Evolutionary conservation across 2,329 filamentous ascomycete species (phyloP), one percentile per base, ranked within the genome.

Genomic region (Penicillium sp.): DNA sequence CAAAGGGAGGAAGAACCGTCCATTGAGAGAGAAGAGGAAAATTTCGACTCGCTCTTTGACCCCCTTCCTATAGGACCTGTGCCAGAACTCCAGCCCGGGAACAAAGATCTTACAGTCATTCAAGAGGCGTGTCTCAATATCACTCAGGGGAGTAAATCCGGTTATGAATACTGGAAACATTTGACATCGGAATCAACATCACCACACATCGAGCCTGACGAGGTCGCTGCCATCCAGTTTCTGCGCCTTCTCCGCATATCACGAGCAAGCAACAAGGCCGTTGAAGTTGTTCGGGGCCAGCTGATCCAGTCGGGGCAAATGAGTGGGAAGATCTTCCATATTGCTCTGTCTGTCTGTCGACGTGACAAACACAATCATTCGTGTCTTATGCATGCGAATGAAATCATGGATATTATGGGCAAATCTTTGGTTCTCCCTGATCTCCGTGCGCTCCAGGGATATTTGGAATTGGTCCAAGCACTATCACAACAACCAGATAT

Each of bases 301-400:
- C 72, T 74, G 64, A 55, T 88, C 67, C 84, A 83, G 2, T 66
- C 68, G 22, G 67, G 75, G 7, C 64, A 78, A 59, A 69, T 83
- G 39, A 74, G 70, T 55, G 65, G 69, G 33, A 83, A 82, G 56
- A 86, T 85, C 10, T 90, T 92, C 76, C 84, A 85, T 52, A 83
- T 91, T 47, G 91, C 89, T 53, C 86, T 97, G 79, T 82, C 83
- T 61, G 82, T 86, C 5, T 96, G 92, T 72, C 77, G 85, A 24
- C 84, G 88, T 55, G 91, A 97, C 78, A 88, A 87, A 68, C 86
- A 87, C 54, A 96, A 96, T 71, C 79, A 73, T n/a, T 83, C 87
- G 52, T 84, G 85, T 22, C 83, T 96, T 62, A 74, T 79, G 3
- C 82, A 89, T 62, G 89, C 90, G 4, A 84, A 80, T 50, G 74